Percentiles rank a stretch among this genome's conserved stretches.
phyloP scores from a whole-genome alignment of 805 yeast genomes.

The Metschnikowia santaceciliae region DNA sequence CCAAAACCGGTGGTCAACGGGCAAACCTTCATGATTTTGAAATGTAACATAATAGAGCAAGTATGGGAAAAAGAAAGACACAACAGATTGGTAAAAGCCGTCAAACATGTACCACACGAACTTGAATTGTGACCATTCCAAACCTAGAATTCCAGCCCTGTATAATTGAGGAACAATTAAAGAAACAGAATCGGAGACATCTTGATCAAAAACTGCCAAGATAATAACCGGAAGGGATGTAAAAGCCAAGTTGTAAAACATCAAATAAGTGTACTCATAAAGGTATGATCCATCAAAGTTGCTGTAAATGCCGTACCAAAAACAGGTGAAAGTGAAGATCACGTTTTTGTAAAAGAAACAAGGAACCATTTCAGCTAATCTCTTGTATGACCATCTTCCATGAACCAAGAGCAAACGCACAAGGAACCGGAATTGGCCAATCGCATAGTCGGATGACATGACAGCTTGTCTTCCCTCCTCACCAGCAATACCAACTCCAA shows the following conservation, averaged over 20 bases:
- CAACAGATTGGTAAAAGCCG: slow-evolving; percentile 70
- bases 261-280: slow-evolving; percentile 73
- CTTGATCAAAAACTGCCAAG: slow-evolving; percentile 77
- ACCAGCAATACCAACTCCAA: slow-evolving; percentile 88
- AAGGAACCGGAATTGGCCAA: slow-evolving; percentile 76
- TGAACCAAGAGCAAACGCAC: slow-evolving; percentile 66
- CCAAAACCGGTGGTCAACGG: slow-evolving; percentile 65
- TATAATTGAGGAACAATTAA: slow-evolving; percentile 72
- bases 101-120: slow-evolving; percentile 74
- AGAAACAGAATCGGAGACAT: slow-evolving; percentile 66
- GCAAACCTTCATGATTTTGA: slow-evolving; percentile 50
- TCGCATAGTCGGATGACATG: slow-evolving; percentile 83
- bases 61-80: slow-evolving; percentile 73
- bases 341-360: slow-evolving; percentile 77
- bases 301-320: slow-evolving; percentile 75
- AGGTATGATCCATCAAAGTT: slow-evolving; percentile 78
- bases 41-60: slow-evolving; percentile 34
- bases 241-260: slow-evolving; percentile 79
- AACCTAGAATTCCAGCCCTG: slow-evolving; percentile 64
- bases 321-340: slow-evolving; percentile 66
- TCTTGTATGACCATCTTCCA: slow-evolving; percentile 84
- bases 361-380: slow-evolving; percentile 82
- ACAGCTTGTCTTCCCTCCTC: slow-evolving; percentile 90
- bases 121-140: slow-evolving; percentile 66
- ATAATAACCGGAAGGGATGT: slow-evolving; percentile 79